phyloP scores from a whole-genome alignment of 352 stramenopile species.

The Globisporangium canariense region DNA sequence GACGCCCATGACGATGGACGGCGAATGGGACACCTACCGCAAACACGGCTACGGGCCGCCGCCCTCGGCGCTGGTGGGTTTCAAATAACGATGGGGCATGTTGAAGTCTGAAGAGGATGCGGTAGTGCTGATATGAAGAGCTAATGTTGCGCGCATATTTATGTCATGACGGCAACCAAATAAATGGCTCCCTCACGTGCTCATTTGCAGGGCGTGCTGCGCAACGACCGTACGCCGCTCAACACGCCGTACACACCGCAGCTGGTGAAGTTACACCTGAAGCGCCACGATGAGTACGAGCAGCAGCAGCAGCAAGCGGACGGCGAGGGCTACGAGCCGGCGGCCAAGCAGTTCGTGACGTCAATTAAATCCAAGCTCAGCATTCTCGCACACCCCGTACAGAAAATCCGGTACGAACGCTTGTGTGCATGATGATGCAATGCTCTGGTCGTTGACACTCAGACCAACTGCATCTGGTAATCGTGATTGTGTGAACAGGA shows the following conservation, averaged over 20 bases:
- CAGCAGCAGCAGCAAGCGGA: constrained; percentile 30
- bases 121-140: constrained; percentile 4
- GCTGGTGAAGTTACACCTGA: constrained; percentile 78
- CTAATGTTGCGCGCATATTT: constrained; percentile 4
- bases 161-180: neutral
- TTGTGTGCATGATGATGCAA: neutral
- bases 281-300: constrained; percentile 55
- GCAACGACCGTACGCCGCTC: constrained; percentile 72
- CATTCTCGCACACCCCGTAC: constrained; percentile 34
- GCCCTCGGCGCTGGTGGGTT: constrained; percentile 29
- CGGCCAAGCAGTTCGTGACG: constrained; percentile 23
- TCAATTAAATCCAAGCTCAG: constrained; percentile 44
- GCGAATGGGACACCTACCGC: constrained; percentile 56
- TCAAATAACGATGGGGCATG: neutral
- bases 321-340: constrained; percentile 24
- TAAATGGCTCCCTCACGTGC: neutral
- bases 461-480: neutral
- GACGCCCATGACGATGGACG: constrained; percentile 22
- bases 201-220: constrained; percentile 40
- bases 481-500: constrained; percentile 12
- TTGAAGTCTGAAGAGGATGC: constrained; percentile 11
- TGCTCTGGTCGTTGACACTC: too few relatives aligned
- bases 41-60: constrained; percentile 47
- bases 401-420: constrained; percentile 41
- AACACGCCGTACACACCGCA: constrained; percentile 85